Evolutionary conservation across 164 flowering plant species (phyloP), one percentile per base, ranked within the genome.

Genomic region (Annona cherimola): DNA sequence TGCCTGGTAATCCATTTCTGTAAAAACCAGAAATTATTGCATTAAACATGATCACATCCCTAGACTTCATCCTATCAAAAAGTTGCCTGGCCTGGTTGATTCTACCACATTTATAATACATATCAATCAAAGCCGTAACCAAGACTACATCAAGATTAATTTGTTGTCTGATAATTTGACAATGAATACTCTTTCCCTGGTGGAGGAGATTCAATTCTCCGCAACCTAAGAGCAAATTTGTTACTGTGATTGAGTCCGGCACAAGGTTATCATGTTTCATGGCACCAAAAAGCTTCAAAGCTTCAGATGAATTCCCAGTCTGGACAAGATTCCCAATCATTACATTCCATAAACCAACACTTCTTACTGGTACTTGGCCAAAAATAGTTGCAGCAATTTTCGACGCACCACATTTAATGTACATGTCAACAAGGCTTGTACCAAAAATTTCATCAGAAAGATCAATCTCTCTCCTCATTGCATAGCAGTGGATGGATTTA

Each of bases 391-490:
- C 45, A 8, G 84, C 86, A 26, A 45, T 73, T 42, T 70, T 55
- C 14, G 44, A 61, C 11, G 66, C 76, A 19, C 79, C 81, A 54
- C 89, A 83, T 67, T 87, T 84, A 60, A 78, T 74, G 74, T 88
- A 88, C 87, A 87, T 83, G 75, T 78, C 88, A 63, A 86, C 73
- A 2, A 85, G 80, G 71, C 84, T 77, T 11, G 88, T 88, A 72
- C 79, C 79, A 20, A 88, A 74, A 65, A 84, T 76, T 71, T 83
- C 84, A 71, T 85, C 85, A 43, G n/a, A 67, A 74, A 63, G 69
- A 76, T 78, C 85, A 74, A 80, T 69, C 39, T 68, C 81, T 73
- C 84, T 83, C 79, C 87, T 81, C 40, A 86, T 64, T 50, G 92
- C 87, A 75, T 81, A 81, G 0, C 82, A 83, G 75, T 83, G 90